Base-by-base conservation (phyloP, 768 basidiomycete species). In the Pleurotus giganteus region DNA sequence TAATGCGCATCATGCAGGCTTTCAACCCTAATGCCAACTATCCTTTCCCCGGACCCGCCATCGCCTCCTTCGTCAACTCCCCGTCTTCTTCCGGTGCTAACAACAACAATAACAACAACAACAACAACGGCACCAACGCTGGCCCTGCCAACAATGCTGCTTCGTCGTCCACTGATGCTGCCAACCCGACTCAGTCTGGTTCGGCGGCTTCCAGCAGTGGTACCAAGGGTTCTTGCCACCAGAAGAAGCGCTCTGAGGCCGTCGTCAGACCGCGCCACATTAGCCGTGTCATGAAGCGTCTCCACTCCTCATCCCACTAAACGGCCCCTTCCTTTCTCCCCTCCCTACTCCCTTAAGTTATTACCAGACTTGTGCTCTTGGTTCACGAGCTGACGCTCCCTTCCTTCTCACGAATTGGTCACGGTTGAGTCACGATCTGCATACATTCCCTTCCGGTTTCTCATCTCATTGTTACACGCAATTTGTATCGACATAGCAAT, bases 31-130 rank as follows among this genome's bases (percentile, higher is more conserved):
- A 57, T 6, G 63, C 61, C 15, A 26, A 57, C 2, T 77, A 83
- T 62, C 41, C 56, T 13, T 84, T 81, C 65, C 82, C 84, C 3
- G 84, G 84, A 0, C 84, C 82, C 19, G 55, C 70, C 7, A 62
- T 83, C 23, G 80, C 80, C 3, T 13, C 32, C 34, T 55, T 53
- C 37, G 45, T 55, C 56, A 26, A 55, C 8, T 55, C 58, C 21
- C 37, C 46, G 26, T 13, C 46, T 29, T 46, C 52, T 23, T 41
- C 51, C 26, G 54, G 41, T 46, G n/a, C 9, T 36, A n/a, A n/a
- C n/a, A n/a, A 9, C 34, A 36, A 36, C 3, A 54, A 45, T 17
- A 44, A 28, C 26, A 58, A 53, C 13, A 29, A 58, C 12, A 57
- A 37, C 17, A 37, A 57, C 7, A 53, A 26, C 34, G 12, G 46